phyloP scores from a whole-genome alignment of 371 early-diverging fungal species.

The Mucor velutinosus region DNA sequence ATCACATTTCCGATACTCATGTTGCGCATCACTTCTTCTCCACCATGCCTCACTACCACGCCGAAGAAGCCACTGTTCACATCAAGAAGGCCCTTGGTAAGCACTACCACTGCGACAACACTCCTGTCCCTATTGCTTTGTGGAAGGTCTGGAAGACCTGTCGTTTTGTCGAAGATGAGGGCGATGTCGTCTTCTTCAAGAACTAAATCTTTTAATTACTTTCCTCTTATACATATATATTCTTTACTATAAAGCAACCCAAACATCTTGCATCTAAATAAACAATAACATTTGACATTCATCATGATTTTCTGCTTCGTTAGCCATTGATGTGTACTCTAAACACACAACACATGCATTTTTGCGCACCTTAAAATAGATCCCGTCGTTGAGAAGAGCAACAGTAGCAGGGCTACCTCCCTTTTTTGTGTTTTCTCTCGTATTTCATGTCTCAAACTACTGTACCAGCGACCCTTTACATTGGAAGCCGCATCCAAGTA shows the following conservation, averaged over 20 bases:
- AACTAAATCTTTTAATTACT: conserved; percentile 28
- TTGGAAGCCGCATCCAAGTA: conserved; percentile 48
- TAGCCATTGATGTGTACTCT: neutral
- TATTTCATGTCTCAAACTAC: neutral
- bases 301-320: neutral
- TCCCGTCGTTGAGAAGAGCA: neutral
- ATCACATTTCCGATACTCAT: conserved; percentile 83
- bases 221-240: neutral
- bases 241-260: neutral
- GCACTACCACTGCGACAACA: conserved; percentile 72
- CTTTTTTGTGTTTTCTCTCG: neutral
- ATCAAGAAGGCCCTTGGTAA: conserved; percentile 77
- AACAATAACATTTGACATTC: neutral
- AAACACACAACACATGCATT: neutral
- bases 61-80: conserved; percentile 79
- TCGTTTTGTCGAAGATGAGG: conserved; percentile 83
- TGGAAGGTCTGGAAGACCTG: conserved; percentile 70
- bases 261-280: neutral
- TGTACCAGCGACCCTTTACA: conserved; percentile 9
- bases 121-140: conserved; percentile 63
- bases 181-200: conserved; percentile 67
- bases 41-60: conserved; percentile 91
- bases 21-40: conserved; percentile 91
- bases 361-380: neutral
- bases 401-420: neutral